phyloP scores from a whole-genome alignment of 768 basidiomycete genomes.

The Suillus weaverae region DNA sequence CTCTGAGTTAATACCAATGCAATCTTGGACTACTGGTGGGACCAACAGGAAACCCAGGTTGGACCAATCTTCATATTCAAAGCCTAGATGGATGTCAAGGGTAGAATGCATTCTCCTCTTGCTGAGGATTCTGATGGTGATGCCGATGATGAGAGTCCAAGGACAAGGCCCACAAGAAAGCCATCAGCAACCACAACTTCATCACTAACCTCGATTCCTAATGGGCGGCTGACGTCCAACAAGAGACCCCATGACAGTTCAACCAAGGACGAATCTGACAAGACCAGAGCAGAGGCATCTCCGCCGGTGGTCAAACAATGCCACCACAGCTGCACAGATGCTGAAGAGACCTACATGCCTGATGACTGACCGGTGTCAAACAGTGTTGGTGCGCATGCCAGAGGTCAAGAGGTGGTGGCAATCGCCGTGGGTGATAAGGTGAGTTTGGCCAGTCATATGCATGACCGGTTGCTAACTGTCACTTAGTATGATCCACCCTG shows the following conservation, averaged over 20 bases:
- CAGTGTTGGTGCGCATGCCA: background rate
- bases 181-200: background rate
- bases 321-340: background rate
- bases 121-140: background rate
- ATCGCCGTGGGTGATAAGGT: no score
- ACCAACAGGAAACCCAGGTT: background rate
- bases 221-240: background rate
- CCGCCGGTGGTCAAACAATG: no score
- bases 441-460: no score
- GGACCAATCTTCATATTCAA: background rate
- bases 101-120: background rate
- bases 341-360: background rate
- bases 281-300: background rate
- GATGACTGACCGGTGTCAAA: background rate
- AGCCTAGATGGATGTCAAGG: background rate
- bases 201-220: no score
- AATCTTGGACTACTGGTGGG: background rate
- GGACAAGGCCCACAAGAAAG: background rate
- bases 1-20: accelerated
- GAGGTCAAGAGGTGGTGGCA: background rate
- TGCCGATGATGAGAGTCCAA: background rate
- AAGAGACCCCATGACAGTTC: background rate
- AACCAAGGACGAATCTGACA: background rate
- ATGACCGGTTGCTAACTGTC: background rate
- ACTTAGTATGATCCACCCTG: background rate